Conservation (phyloP, 106 monocot genomes). For the Xerophyta viscosa region DNA sequence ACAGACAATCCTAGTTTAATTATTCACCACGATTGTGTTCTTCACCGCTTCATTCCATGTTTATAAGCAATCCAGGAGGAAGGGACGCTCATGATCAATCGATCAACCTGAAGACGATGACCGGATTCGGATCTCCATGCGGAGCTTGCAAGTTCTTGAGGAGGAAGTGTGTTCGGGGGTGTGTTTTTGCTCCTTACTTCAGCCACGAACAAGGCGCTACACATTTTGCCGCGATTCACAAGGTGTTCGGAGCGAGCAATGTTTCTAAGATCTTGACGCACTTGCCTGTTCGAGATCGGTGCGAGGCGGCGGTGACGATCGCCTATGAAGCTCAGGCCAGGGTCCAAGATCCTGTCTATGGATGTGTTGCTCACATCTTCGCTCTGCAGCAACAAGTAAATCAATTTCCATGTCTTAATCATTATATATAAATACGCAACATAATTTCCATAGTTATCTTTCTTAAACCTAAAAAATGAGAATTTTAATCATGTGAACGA, state of each 20-base stretch:
- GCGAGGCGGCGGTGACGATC: conserved; percentile 52
- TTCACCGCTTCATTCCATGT: conserved; percentile 9
- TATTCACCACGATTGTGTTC: conserved; percentile 21
- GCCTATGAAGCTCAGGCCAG: conserved; percentile 65
- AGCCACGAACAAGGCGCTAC: conserved; percentile 39
- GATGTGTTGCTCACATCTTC: conserved; percentile 67
- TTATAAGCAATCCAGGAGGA: conserved; percentile 20
- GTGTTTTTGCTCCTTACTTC: conserved; percentile 72
- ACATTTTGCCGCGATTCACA: conserved; percentile 62
- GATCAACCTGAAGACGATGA: background rate
- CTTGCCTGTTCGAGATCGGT: conserved; percentile 38
- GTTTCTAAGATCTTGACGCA: conserved; percentile 55
- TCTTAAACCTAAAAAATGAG: too few relatives aligned
- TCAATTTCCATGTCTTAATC: too few relatives aligned
- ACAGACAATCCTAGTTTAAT: conserved; percentile 44
- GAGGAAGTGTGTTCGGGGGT: conserved; percentile 47
- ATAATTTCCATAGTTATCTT: too few relatives aligned
- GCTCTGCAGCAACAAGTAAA: conserved; percentile 70
- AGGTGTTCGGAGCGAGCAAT: conserved; percentile 72
- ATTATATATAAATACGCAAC: too few relatives aligned
- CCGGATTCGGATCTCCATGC: conserved; percentile 50
- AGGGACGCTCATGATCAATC: background rate
- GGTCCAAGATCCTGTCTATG: conserved; percentile 62
- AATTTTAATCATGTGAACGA: too few relatives aligned
- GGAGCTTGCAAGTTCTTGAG: conserved; percentile 73